Percentiles rank a stretch among this genome's conserved stretches.
phyloP scores from a whole-genome alignment of 2,329 filamentous ascomycete genomes.

The Calonectria naviculata region DNA sequence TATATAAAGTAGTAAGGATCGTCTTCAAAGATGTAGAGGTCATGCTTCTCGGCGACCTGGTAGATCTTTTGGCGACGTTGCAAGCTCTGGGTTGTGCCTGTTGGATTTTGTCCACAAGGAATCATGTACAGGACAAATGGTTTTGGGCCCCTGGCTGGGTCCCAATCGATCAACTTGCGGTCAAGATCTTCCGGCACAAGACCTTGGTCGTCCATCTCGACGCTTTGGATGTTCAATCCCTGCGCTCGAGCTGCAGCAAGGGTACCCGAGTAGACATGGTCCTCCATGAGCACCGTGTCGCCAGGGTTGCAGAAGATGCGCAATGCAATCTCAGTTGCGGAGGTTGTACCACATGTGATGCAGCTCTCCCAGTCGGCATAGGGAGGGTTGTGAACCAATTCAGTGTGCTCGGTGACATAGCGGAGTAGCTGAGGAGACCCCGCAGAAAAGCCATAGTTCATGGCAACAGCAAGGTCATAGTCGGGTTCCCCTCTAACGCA shows the following conservation, averaged over 20 bases:
- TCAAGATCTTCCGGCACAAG: slow-evolving; percentile 68
- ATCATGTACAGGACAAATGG: slow-evolving; percentile 65
- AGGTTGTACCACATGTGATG: slow-evolving; percentile 75
- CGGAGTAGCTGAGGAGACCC: slow-evolving; percentile 78
- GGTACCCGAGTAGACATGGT: slow-evolving; percentile 60
- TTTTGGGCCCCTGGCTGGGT: slow-evolving; percentile 54
- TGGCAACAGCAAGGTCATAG: slow-evolving; percentile 58
- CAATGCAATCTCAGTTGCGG: slow-evolving; percentile 73
- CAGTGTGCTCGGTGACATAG: slow-evolving; percentile 80
- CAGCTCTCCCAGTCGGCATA: slow-evolving; percentile 80
- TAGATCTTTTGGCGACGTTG: slow-evolving; percentile 77
- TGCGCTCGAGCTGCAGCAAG: neutral
- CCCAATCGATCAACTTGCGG: slow-evolving; percentile 73
- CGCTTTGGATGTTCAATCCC: neutral
- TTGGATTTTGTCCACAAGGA: slow-evolving; percentile 86
- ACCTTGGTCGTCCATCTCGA: slow-evolving; percentile 6
- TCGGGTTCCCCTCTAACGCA: slow-evolving; percentile 22
- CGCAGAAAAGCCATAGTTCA: slow-evolving; percentile 81
- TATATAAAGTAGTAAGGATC: slow-evolving; percentile 92
- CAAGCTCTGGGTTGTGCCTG: slow-evolving; percentile 77
- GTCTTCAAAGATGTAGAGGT: slow-evolving; percentile 85
- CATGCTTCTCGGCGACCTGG: slow-evolving; percentile 78
- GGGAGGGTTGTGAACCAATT: slow-evolving; percentile 78
- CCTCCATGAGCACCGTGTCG: slow-evolving; percentile 76
- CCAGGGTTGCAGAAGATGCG: slow-evolving; percentile 72